Percentiles rank a stretch among this genome's conserved stretches.
phyloP scores from a whole-genome alignment of 2,329 filamentous ascomycete species.

The Calonectria henricotiae region DNA sequence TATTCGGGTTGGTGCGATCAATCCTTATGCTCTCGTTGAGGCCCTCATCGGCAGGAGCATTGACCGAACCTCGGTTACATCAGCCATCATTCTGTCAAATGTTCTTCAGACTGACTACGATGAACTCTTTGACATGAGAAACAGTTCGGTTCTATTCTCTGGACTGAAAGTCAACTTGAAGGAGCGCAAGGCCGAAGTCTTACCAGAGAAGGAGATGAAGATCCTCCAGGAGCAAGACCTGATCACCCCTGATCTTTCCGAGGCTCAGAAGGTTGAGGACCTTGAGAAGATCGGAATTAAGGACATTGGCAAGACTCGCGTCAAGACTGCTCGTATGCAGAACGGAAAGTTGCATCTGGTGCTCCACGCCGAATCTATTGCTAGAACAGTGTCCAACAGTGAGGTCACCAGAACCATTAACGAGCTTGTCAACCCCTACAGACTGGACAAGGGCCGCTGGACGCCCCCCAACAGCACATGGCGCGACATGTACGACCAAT shows the following conservation, averaged over 20 bases:
- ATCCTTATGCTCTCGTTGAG: slow-evolving; percentile 64
- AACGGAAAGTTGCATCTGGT: slow-evolving; percentile 65
- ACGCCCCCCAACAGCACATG: slow-evolving; percentile 61
- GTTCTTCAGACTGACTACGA: slow-evolving; percentile 66
- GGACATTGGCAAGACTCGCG: slow-evolving; percentile 56
- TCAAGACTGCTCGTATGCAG: slow-evolving; percentile 62
- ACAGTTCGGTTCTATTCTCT: slow-evolving; percentile 62
- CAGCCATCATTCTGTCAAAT: slow-evolving; percentile 59
- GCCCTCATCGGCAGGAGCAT: slow-evolving; percentile 62
- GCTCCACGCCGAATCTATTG: slow-evolving; percentile 57
- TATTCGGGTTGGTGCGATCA: slow-evolving; percentile 60
- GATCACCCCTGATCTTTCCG: slow-evolving; percentile 62
- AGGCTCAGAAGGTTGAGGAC: slow-evolving; percentile 59
- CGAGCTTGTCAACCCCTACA: slow-evolving; percentile 61
- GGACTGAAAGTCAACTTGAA: slow-evolving; percentile 61
- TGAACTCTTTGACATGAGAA: slow-evolving; percentile 65
- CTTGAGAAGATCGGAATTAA: slow-evolving; percentile 61
- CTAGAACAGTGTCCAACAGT: slow-evolving; percentile 59
- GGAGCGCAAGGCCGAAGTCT: slow-evolving; percentile 58
- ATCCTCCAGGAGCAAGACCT: slow-evolving; percentile 63
- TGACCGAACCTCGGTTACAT: slow-evolving; percentile 57
- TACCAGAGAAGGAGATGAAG: slow-evolving; percentile 60
- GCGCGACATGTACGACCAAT: slow-evolving; percentile 60
- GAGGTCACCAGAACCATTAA: slow-evolving; percentile 61
- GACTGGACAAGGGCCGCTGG: slow-evolving; percentile 55